Evolutionary conservation across 2,329 filamentous ascomycete genomes (phyloP), one percentile per base, ranked within the genome.

Genomic region (Penicillium sp.): DNA sequence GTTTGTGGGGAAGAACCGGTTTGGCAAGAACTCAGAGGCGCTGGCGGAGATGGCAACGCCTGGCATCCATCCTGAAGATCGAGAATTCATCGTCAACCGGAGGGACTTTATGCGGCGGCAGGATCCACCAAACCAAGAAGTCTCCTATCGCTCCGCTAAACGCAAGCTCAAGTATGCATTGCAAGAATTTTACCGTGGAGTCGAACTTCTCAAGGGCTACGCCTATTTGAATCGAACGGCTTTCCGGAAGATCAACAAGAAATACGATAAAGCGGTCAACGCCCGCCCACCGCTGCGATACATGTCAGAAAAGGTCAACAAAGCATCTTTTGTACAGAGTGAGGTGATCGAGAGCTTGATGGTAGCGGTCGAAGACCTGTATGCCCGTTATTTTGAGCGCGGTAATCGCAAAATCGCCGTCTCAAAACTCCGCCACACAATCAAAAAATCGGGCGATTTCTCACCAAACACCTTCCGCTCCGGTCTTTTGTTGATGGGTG

Each of bases 191-290:
- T 97, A 99, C 70, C 87, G 93, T 18, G 88, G 90, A 0, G 80
- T 99, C 13, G 94, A 99, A 70, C 78, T 97, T 42, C 81, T 99
- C 55, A 97, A 97, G 75, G 89, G 90, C 0, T 99, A 96, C 66
- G 88, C 91, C 1, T 77, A 96, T 19, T 79, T 97, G 13, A 99
- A 99, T 71, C 84, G 91, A 45, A 96, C 91, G 0, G 94, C 91
- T 0, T 97, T 97, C 68, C 87, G 92, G 30, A 99, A 99, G 73
- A 91, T 99, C 69, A 97, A 96, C 75, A 99, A 99, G 73, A 99
- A 99, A 74, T 97, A 95, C 70, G 92, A 97, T 79, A 99, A 97
- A 76, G 85, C 88, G 2, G 85, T 91, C 53, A 84, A 91, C 63
- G 87, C 91, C 38, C 83, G 88, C 10, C 90, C 90, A 0, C 82